phyloP scores from a whole-genome alignment of 495 filamentous ascomycete genomes.

The Trichoderma asperelloides region DNA sequence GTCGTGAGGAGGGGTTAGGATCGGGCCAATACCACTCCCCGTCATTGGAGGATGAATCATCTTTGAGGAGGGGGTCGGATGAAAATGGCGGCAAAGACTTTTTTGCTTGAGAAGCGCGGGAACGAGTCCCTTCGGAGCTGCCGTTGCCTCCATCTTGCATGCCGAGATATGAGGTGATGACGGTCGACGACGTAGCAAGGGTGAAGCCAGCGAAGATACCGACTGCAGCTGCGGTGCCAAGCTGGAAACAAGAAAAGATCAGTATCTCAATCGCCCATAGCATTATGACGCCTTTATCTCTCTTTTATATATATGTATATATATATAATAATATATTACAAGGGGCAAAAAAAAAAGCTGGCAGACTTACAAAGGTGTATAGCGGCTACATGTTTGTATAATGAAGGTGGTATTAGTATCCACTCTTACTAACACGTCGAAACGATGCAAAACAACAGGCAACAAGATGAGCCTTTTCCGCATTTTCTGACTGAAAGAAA shows the following conservation, averaged over 20 bases:
- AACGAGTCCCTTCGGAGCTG: neutral
- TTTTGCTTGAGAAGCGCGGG: constrained; percentile 5
- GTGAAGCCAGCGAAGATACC: constrained; percentile 44
- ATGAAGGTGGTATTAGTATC: neutral
- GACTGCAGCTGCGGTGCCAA: constrained; percentile 50
- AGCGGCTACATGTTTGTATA: constrained; percentile 38
- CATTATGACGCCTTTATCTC: no score
- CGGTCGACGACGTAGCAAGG: constrained; percentile 35
- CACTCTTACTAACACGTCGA: neutral
- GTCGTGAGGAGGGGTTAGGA: constrained; percentile 11
- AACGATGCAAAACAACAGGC: neutral
- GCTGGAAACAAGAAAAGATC: no score
- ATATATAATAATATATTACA: no score
- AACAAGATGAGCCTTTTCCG: neutral
- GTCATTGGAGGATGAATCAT: constrained; percentile 9
- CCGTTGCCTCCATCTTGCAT: constrained; percentile 13
- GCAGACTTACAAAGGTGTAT: constrained; percentile 44
- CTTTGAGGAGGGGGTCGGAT: constrained; percentile 13
- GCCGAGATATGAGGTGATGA: constrained; percentile 33
- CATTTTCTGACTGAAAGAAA: neutral
- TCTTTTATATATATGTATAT: no score
- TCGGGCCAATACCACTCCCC: constrained; percentile 12
- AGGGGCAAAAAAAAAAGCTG: no score
- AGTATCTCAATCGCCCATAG: no score
- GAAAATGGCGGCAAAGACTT: constrained; percentile 18